A percentile compares a stretch with the other conserved stretches of the same genome.
Conservation (phyloP, 2,329 filamentous ascomycete genomes). For the Colletotrichum sp. region DNA sequence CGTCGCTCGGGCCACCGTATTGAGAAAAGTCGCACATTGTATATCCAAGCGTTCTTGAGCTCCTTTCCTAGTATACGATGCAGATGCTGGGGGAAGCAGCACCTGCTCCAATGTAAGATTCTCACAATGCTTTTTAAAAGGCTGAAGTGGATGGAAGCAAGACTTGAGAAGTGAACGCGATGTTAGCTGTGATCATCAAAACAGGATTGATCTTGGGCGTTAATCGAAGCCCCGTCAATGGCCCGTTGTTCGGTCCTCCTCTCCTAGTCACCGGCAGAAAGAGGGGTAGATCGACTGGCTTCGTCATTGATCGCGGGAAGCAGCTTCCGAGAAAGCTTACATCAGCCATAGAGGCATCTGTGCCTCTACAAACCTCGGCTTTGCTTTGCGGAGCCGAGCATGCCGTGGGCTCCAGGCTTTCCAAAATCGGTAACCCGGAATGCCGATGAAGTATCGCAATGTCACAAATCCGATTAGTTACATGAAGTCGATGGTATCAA, state of each 20-base stretch:
- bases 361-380: not conserved
- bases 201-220: not conserved
- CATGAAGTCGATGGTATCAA: not conserved
- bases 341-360: not conserved
- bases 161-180: not conserved
- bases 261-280: not conserved
- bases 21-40: constrained; percentile 31
- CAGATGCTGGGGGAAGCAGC: not conserved
- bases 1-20: constrained; percentile 45
- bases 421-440: not conserved
- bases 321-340: not conserved
- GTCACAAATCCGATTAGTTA: not conserved
- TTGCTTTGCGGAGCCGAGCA: not conserved
- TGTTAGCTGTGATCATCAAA: not conserved
- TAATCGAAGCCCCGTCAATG: not conserved
- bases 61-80: not conserved
- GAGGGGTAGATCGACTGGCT: not conserved
- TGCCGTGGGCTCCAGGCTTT: not conserved
- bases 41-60: not conserved
- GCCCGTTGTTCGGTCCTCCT: not conserved
- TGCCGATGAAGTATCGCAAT: not conserved
- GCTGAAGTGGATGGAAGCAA: not conserved
- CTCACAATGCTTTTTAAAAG: not conserved
- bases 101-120: not conserved
- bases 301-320: not conserved